Conservation (phyloP, 2,329 filamentous ascomycete species). For the Curvularia spicifera region DNA sequence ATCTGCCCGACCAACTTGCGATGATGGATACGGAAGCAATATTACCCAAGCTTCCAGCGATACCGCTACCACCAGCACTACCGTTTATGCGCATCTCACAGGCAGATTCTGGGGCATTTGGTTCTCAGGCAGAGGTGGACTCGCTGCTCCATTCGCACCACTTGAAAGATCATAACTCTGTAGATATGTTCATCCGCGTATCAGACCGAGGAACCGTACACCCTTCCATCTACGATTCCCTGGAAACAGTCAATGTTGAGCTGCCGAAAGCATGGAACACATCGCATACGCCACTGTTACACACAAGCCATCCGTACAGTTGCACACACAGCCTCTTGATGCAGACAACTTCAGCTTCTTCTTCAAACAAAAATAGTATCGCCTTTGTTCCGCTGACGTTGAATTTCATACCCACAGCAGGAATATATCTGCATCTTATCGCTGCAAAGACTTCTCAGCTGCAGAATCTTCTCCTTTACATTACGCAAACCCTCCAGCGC, state of each 20-base stretch:
- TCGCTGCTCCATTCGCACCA: constrained; percentile 53
- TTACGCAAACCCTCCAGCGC: constrained; percentile 78
- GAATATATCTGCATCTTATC: constrained; percentile 81
- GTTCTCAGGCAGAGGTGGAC: constrained; percentile 51
- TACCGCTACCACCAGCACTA: constrained; percentile 43
- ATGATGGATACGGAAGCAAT: constrained; percentile 51
- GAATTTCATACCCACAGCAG: constrained; percentile 79
- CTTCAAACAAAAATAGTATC: constrained; percentile 42
- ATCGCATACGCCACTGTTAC: constrained; percentile 60
- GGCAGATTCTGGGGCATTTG: constrained; percentile 47
- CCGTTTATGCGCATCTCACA: constrained; percentile 43
- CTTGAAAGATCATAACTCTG: constrained; percentile 71
- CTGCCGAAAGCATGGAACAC: constrained; percentile 54
- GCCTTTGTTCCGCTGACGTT: constrained; percentile 73
- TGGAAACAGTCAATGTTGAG: constrained; percentile 73
- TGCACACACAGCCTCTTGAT: constrained; percentile 79
- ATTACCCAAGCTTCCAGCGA: constrained; percentile 49
- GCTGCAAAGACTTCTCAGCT: constrained; percentile 86
- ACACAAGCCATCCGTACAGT: constrained; percentile 74
- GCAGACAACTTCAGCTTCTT: constrained; percentile 46
- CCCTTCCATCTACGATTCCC: constrained; percentile 84
- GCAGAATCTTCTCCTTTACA: constrained; percentile 84
- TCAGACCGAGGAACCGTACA: constrained; percentile 74
- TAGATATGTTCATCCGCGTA: constrained; percentile 79
- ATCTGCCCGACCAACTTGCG: constrained; percentile 49